Conservation (phyloP, 331 rosid species). For the Saraca asoca region DNA sequence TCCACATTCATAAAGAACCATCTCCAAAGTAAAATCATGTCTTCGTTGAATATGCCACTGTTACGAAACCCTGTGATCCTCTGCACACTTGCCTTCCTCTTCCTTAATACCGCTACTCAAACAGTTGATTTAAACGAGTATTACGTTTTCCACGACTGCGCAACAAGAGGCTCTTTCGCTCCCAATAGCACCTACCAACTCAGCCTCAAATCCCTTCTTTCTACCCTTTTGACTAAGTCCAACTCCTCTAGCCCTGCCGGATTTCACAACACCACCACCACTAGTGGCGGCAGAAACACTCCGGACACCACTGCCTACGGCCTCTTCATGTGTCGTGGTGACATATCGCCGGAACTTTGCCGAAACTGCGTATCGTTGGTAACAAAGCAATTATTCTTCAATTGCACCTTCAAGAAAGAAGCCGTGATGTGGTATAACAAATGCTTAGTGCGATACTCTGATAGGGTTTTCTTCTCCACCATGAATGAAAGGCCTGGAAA, state of each 20-base stretch:
- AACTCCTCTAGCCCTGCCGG: not conserved
- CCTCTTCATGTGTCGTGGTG: conserved; percentile 28
- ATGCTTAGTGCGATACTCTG: conserved; percentile 47
- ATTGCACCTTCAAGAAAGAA: conserved; percentile 23
- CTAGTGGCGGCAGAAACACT: not conserved
- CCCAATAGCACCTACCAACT: conserved; percentile 19
- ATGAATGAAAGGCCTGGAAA: not conserved
- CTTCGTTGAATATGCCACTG: too few species aligned
- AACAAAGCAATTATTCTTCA: not conserved
- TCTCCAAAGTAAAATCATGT: too few species aligned
- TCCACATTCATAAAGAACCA: too few species aligned
- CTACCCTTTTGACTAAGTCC: conserved; percentile 30
- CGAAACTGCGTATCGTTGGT: conserved; percentile 3
- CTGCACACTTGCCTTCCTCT: too few species aligned
- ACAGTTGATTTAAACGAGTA: too few species aligned
- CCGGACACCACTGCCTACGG: conserved; percentile 22
- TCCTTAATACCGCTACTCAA: too few species aligned
- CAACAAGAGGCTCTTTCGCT: not conserved
- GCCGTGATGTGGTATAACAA: conserved; percentile 41
- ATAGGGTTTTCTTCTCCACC: conserved; percentile 25
- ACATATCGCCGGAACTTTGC: not conserved
- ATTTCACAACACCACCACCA: conserved; percentile 26
- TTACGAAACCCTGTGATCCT: too few species aligned
- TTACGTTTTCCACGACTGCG: not conserved
- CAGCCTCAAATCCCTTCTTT: conserved; percentile 20